phyloP scores from a whole-genome alignment of 495 filamentous ascomycete species.

The Neurospora sp. region DNA sequence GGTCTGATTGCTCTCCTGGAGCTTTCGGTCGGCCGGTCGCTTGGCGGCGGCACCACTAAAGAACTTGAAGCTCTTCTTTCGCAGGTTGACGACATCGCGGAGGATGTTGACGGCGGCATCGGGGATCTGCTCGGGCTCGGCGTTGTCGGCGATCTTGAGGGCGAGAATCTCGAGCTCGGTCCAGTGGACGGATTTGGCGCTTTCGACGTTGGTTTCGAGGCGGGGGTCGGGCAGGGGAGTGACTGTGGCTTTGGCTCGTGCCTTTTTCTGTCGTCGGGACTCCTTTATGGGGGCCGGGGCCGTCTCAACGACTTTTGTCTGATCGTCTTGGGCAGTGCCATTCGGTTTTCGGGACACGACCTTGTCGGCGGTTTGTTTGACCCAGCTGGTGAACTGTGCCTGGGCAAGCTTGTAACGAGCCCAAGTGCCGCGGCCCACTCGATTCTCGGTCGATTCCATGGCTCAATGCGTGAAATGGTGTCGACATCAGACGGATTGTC shows the following conservation, averaged over 20 bases:
- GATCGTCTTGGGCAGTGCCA: neutral
- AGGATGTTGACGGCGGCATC: constrained; percentile 15
- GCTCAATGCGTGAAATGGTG: neutral
- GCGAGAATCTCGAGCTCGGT: constrained; percentile 14
- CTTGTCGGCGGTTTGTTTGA: constrained; percentile 17
- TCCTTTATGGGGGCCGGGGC: neutral
- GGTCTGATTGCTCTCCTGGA: constrained; percentile 13
- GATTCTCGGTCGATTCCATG: neutral
- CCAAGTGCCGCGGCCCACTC: constrained; percentile 9
- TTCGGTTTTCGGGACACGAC: neutral
- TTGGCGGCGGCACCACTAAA: constrained; percentile 8
- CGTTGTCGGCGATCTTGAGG: constrained; percentile 11
- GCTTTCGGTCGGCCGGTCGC: constrained; percentile 5
- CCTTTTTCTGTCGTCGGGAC: constrained; percentile 1
- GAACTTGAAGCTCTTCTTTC: constrained; percentile 19
- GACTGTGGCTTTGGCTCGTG: constrained; percentile 3
- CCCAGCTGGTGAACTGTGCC: constrained; percentile 22
- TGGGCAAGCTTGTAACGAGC: constrained; percentile 19
- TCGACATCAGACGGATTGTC: neutral
- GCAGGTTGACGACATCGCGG: constrained; percentile 18
- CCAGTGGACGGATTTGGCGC: constrained; percentile 11
- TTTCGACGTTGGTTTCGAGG: neutral
- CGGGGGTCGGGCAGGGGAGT: neutral
- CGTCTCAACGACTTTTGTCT: neutral
- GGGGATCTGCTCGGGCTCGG: constrained; percentile 16